Evolutionary conservation across 441 rosid species (phyloP), one percentile per base, ranked within the genome.

Genomic region (Populus hybrid): DNA sequence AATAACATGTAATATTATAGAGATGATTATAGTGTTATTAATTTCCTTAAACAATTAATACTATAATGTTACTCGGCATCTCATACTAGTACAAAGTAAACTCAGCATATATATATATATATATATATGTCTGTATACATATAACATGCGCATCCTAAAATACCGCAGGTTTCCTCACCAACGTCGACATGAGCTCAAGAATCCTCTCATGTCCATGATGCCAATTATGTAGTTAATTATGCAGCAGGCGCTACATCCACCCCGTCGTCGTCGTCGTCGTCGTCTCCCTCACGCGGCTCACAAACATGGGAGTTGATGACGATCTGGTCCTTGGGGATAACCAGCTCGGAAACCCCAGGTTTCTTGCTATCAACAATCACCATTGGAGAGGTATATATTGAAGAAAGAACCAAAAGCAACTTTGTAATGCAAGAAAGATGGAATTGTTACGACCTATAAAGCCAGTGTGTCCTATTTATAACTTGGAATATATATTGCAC

Each of bases 231-330:
- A 53, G 61, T 5, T 53, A 16, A 53, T 69, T 26, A 53, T 46
- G 75, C 75, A 9, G 75, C 75, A 30, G 75, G 75, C 7, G 75
- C 75, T 63, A 72, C 75, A 30, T 72, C 74, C 21, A 16, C 36
- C 7, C 36, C 66, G 23, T 72, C 75, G 64, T 72, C 75, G 63
- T 72, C 75, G 64, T 71, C 74, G 40, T 72, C 75, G 66, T 72
- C 75, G 35, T 72, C 75, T 8, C 66, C 75, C 6, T 72, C 66
- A 46, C 5, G 24, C 30, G 7, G 12, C 0, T 72, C 24, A 7
- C 66, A 3, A 18, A 14, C 14, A 57, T 11, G 6, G 75, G 38
- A 11, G 75, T 1, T 23, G 26, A 16, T 50, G 1, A 1, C 66
- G 1, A 72, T 1, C 38, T 28, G 19, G 11, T 72, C 65, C 7